Evolutionary conservation across 2,329 filamentous ascomycete species (phyloP), one percentile per base, ranked within the genome.

Genomic region (Stromatinia cepivora): DNA sequence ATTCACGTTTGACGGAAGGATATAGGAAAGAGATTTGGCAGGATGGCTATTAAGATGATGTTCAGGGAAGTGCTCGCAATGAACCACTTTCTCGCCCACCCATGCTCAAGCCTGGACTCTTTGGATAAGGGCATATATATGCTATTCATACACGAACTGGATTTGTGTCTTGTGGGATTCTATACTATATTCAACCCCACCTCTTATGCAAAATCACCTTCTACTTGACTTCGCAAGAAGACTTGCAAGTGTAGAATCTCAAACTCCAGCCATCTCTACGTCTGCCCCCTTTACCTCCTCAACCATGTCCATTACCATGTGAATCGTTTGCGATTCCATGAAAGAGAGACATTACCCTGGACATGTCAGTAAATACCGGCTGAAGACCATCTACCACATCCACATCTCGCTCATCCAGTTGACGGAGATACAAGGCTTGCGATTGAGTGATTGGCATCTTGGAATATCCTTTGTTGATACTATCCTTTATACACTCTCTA

Each of bases 21-120:
- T 98, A 92, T 80, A 84, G 86, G 68, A 92, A 92, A 81, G 92
- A 97, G 81, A 81, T 98, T 62, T 98, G 94, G 94, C 83, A 76
- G 69, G 71, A 77, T 52, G 77, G 73, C 11, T 76, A 77, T 71
- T 78, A 70, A 63, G 13, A 63, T n/a, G 20, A 20, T 17, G 22
- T n/a, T 34, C 1, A 17, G 45, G 17, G 15, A 48, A 50, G 4
- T 11, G 7, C 59, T 22, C 31, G 42, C 42, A 48, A 62, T 50
- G 46, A 63, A 36, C 4, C 45, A 20, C 22, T 62, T 50, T 50
- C 31, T 36, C 13, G 59, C 45, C 36, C 31, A 25, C 8, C 25
- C 45, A 25, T 17, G 11, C 13, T 9, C 45, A 17, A 50, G 45
- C 36, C 20, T 63, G 54, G 54, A 25, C 22, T 48, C 7, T 11